These are phyloP conservation scores for Gossypium gossypioides DNA, from an alignment of 441 rosid genomes.

Conservation along the genomic window DNA sequence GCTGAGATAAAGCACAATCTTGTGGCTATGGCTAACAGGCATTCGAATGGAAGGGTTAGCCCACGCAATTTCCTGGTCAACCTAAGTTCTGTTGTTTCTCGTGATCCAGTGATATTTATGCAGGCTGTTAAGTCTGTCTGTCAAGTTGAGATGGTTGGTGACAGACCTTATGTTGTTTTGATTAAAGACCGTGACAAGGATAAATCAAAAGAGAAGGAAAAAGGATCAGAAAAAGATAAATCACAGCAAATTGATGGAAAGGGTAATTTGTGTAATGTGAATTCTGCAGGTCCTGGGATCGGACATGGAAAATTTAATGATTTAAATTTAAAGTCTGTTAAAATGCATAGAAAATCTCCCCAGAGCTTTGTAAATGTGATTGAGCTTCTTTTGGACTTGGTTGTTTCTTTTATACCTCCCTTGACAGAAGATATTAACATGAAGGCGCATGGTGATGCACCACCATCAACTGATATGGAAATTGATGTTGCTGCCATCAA, in stretches of 20 bases:
- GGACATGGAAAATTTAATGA: constrained; percentile 43
- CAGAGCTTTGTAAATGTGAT: constrained; percentile 74
- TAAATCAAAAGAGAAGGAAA: constrained; percentile 64
- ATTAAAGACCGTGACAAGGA: constrained; percentile 86
- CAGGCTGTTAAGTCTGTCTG: constrained; percentile 77
- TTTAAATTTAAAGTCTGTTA: constrained; percentile 54
- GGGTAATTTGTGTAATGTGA: constrained; percentile 34
- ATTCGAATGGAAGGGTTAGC: constrained; percentile 73
- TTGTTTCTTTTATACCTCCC: constrained; percentile 61
- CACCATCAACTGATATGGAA: constrained; percentile 69
- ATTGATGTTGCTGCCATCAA: constrained; percentile 70
- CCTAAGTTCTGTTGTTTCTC: constrained; percentile 71
- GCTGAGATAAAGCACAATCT: constrained; percentile 86
- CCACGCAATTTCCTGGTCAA: constrained; percentile 71
- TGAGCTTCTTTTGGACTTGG: constrained; percentile 84
- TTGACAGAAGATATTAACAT: constrained; percentile 40
- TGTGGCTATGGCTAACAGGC: constrained; percentile 75
- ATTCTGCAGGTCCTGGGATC: constrained; percentile 30
- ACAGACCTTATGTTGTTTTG: constrained; percentile 78
- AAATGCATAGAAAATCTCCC: constrained; percentile 67
- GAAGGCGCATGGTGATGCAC: constrained; percentile 27
- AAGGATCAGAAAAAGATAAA: constrained; percentile 57
- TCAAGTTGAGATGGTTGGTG: constrained; percentile 95
- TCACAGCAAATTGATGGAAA: constrained; percentile 50
- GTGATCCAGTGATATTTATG: constrained; percentile 81